These are phyloP conservation scores for Hyparrhenia diplandra DNA, from an alignment of 176 grass and related monocot genomes.

Conservation along the genomic window DNA sequence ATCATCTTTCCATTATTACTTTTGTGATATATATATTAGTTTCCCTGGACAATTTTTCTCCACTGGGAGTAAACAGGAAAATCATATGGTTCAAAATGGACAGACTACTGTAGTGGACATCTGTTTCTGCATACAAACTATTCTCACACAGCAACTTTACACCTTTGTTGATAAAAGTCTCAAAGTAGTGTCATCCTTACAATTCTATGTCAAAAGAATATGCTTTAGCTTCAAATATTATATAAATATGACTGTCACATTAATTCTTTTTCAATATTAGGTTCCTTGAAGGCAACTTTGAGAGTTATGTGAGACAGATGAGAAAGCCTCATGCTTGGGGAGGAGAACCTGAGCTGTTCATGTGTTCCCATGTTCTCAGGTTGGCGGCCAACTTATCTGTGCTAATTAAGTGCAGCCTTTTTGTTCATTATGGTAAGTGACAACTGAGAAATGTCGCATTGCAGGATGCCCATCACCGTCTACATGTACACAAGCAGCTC, in stretches of 20 bases:
- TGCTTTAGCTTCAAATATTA: not conserved
- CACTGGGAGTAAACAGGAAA: not conserved
- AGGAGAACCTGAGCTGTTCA: constrained; percentile 83
- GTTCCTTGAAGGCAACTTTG: constrained; percentile 93
- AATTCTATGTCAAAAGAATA: not conserved
- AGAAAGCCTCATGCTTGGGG: constrained; percentile 92
- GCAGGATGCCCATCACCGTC: constrained; percentile 92
- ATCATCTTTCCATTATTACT: not conserved
- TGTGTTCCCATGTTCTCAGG: constrained; percentile 95
- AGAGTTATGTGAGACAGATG: constrained; percentile 80
- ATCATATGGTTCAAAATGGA: not conserved
- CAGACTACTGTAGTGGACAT: not conserved
- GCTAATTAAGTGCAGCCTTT: not conserved
- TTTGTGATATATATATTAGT: not conserved
- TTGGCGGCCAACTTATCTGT: constrained; percentile 10
- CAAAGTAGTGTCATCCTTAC: not conserved
- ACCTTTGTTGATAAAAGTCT: not conserved
- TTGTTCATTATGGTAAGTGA: not conserved
- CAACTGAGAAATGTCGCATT: not conserved
- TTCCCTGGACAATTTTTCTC: not conserved
- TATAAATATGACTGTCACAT: not conserved
- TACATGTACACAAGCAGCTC: constrained; percentile 66
- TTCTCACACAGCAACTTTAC: not conserved
- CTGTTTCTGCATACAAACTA: not conserved
- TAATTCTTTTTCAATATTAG: constrained; percentile 18